Conservation (phyloP, 805 yeast species). For the Candida alai region DNA sequence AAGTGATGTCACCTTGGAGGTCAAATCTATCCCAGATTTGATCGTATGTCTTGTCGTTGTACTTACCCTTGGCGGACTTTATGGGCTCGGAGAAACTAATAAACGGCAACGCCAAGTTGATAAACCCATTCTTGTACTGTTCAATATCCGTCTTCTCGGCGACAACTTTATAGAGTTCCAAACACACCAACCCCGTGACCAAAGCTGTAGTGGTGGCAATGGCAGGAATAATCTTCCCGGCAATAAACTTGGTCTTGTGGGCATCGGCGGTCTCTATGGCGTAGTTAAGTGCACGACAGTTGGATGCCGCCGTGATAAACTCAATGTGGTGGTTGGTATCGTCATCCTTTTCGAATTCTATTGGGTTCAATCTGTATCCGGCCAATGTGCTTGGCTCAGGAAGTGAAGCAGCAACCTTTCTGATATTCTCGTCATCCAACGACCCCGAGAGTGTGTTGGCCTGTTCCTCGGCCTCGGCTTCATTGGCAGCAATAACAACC, state of each 20-base stretch:
- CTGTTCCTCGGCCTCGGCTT: conserved; percentile 86
- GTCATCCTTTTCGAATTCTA: conserved; percentile 97
- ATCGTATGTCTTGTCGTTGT: conserved; percentile 76
- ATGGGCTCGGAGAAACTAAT: conserved; percentile 97
- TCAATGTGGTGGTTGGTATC: conserved; percentile 96
- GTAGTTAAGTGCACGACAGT: conserved; percentile 91
- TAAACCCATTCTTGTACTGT: conserved; percentile 87
- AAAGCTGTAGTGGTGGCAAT: conserved; percentile 99
- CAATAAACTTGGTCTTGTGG: conserved; percentile 90
- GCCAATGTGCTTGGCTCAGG: conserved; percentile 89
- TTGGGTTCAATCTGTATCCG: conserved; percentile 83
- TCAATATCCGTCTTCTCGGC: conserved; percentile 74
- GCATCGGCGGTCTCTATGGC: conserved; percentile 85
- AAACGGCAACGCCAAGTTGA: conserved; percentile 90
- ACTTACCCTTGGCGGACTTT: conserved; percentile 75
- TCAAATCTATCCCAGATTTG: conserved; percentile 95
- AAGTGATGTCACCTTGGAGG: conserved; percentile 69
- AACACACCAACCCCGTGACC: conserved; percentile 90
- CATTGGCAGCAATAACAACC: conserved; percentile 77
- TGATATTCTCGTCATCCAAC: conserved; percentile 61
- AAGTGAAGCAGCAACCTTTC: conserved; percentile 65
- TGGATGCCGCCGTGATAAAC: conserved; percentile 93
- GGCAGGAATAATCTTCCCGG: conserved; percentile 98
- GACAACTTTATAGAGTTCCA: conserved; percentile 88
- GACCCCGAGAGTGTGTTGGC: conserved; percentile 38